phyloP scores from a whole-genome alignment of 441 rosid genomes.

The Populus hybrid region DNA sequence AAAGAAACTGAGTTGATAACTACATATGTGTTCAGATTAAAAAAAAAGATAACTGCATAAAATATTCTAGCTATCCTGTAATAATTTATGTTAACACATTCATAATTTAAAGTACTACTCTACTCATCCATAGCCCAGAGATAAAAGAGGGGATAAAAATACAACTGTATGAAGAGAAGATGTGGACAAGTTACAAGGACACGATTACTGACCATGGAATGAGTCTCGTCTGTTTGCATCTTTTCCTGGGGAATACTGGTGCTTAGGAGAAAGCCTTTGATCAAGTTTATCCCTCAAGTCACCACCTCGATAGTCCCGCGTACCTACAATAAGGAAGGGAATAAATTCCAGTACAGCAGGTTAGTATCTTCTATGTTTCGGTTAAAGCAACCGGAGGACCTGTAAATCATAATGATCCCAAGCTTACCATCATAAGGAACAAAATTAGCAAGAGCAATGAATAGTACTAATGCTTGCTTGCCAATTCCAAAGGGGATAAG shows the following conservation, averaged over 20 bases:
- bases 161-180: not conserved
- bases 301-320: slow-evolving; percentile 47
- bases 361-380: slow-evolving; percentile 15
- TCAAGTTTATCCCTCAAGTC: slow-evolving; percentile 89
- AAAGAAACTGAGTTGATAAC: not conserved
- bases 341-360: slow-evolving; percentile 29
- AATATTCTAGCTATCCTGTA: not conserved
- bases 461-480: slow-evolving; percentile 52
- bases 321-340: slow-evolving; percentile 44
- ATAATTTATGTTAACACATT: not conserved
- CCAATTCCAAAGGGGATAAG: slow-evolving; percentile 50
- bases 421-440: slow-evolving; percentile 51
- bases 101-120: not conserved
- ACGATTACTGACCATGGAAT: slow-evolving; percentile 50
- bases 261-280: slow-evolving; percentile 62
- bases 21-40: not conserved
- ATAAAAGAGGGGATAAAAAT: not conserved
- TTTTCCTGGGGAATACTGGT: slow-evolving; percentile 54
- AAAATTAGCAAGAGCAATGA: slow-evolving; percentile 49
- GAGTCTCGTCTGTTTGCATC: slow-evolving; percentile 40
- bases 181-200: not conserved
- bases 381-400: slow-evolving; percentile 31
- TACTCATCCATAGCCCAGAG: not conserved
- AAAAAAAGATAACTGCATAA: not conserved
- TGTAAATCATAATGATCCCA: slow-evolving; percentile 27